Percentiles rank a stretch among this genome's conserved stretches.
Conservation (phyloP, 371 early-diverging fungal species). For the Rhizopus delemar region DNA sequence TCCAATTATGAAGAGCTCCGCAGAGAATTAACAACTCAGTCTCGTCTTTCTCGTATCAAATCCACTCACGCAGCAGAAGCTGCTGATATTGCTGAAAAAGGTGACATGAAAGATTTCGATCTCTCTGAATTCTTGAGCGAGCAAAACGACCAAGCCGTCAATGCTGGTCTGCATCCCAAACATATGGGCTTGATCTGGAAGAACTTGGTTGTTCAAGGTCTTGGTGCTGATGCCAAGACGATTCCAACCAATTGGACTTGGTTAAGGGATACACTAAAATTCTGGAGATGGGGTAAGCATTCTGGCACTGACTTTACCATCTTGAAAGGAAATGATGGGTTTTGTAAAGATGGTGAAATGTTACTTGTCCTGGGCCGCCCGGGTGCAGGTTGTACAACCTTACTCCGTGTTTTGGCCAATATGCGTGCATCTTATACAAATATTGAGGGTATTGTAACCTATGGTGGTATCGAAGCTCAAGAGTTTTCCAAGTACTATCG, state of each 20-base stretch:
- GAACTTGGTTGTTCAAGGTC: constrained; percentile 44
- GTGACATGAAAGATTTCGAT: constrained; percentile 29
- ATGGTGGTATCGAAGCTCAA: constrained; percentile 51
- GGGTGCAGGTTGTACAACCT: constrained; percentile 58
- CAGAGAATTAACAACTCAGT: constrained; percentile 49
- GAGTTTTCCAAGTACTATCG: constrained; percentile 46
- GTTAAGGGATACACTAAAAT: constrained; percentile 13
- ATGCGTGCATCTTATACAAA: constrained; percentile 48
- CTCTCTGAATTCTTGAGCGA: constrained; percentile 29
- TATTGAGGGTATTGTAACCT: constrained; percentile 46
- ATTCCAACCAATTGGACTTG: constrained; percentile 20
- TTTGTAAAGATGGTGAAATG: constrained; percentile 62
- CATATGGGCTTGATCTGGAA: constrained; percentile 53
- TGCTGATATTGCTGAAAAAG: constrained; percentile 18
- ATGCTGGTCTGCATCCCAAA: constrained; percentile 46
- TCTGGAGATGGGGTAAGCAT: constrained; percentile 36
- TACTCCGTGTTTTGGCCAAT: constrained; percentile 57
- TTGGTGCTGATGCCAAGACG: constrained; percentile 35
- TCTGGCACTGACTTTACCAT: constrained; percentile 36
- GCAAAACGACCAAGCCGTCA: constrained; percentile 18
- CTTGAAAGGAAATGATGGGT: constrained; percentile 44
- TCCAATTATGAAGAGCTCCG: constrained; percentile 47
- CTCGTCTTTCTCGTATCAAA: constrained; percentile 30
- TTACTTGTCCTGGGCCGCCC: constrained; percentile 61
- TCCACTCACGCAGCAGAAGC: constrained; percentile 24